Percentiles rank a stretch among this genome's conserved stretches.
Conservation (phyloP, 2,329 filamentous ascomycete genomes). For the Arthrobotrys musiformis region DNA sequence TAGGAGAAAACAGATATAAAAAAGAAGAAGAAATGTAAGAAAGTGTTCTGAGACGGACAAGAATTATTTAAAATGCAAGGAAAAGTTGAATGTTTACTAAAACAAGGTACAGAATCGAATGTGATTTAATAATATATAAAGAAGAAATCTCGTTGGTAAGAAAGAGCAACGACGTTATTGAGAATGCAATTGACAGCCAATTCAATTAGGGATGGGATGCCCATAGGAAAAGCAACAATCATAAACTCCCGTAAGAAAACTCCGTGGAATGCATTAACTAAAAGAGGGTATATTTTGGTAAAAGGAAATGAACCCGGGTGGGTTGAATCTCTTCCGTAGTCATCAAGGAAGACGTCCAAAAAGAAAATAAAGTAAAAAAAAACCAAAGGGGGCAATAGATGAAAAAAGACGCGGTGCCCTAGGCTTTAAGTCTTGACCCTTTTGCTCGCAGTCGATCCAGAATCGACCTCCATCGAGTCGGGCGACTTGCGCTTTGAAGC, state of each 20-base stretch:
- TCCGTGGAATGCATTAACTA: slow-evolving; percentile 13
- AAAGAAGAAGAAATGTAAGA: not conserved
- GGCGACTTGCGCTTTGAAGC: slow-evolving; percentile 50
- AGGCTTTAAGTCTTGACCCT: slow-evolving; percentile 42
- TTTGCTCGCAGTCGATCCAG: slow-evolving; percentile 34
- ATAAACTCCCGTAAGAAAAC: slow-evolving; percentile 30
- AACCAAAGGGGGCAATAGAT: not conserved
- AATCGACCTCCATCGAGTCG: slow-evolving; percentile 48
- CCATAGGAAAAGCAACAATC: slow-evolving; percentile 14
- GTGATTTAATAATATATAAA: slow-evolving; percentile 6
- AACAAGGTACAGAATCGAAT: slow-evolving; percentile 55
- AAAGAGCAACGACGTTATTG: not conserved
- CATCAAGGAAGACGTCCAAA: slow-evolving; percentile 1
- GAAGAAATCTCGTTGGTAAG: slow-evolving; percentile 10
- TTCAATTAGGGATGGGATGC: not conserved
- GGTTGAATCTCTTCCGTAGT: slow-evolving; percentile 35
- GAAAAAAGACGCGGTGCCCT: too few species aligned
- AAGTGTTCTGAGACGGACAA: slow-evolving; percentile 4
- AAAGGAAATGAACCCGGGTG: slow-evolving; percentile 26
- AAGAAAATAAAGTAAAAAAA: not conserved
- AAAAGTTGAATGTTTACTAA: slow-evolving; percentile 47
- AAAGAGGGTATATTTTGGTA: slow-evolving; percentile 45
- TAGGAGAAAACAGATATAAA: not conserved
- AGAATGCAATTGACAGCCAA: not conserved
- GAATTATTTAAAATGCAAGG: slow-evolving; percentile 40